A percentile compares a stretch with the other conserved stretches of the same genome.
These are phyloP conservation scores for Yamadazyma atlantica DNA, from an alignment of 1,139 yeast genomes.

Conservation along the genomic window DNA sequence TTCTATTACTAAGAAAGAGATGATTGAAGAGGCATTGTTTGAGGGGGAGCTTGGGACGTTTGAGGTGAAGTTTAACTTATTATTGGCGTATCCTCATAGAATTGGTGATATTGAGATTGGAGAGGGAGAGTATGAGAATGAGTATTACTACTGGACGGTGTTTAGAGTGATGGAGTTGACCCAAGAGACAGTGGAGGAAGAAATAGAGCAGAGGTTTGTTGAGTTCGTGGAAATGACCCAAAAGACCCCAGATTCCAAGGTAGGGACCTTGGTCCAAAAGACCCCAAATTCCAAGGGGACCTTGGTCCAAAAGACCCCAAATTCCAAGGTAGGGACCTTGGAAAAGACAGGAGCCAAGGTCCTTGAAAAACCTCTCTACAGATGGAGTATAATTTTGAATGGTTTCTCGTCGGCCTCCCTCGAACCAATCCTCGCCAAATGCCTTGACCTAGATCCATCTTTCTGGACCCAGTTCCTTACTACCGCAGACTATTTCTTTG, in stretches of 20 bases:
- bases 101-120: neutral
- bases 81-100: conserved; percentile 7
- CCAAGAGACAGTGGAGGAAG: neutral
- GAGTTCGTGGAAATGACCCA: conserved; percentile 22
- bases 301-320: too few relatives aligned
- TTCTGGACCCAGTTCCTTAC: conserved; percentile 16
- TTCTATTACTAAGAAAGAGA: conserved; percentile 19
- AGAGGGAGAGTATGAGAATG: neutral
- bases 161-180: conserved; percentile 9
- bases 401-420: conserved; percentile 24
- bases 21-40: conserved; percentile 12
- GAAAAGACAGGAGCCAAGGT: conserved; percentile 15
- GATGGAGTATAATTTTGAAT: conserved; percentile 59
- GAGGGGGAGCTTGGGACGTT: neutral
- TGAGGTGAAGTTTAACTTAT: conserved; percentile 11
- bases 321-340: neutral
- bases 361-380: too few relatives aligned
- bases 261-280: conserved; percentile 23
- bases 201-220: too few relatives aligned
- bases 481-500: conserved; percentile 34
- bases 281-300: conserved; percentile 18
- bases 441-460: neutral
- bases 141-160: conserved; percentile 4
- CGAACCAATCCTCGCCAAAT: conserved; percentile 1
- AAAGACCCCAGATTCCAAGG: conserved; percentile 15